These are phyloP conservation scores for Sporisorium exsertum DNA, from an alignment of 1,284 basidiomycete species.

Conservation along the genomic window DNA sequence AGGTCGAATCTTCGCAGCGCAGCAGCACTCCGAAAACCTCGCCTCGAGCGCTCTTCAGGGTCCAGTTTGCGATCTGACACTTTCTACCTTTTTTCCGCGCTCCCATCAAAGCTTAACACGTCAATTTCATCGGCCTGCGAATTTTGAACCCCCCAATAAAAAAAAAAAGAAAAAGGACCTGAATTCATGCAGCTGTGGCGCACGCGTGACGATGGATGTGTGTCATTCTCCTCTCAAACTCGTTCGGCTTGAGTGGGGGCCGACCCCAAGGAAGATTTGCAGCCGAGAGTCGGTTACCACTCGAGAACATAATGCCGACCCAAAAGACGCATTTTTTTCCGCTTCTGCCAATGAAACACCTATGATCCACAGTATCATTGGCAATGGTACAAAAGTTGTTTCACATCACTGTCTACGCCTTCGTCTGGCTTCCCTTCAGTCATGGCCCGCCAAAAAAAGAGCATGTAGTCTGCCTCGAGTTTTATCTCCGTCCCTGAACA, in stretches of 20 bases:
- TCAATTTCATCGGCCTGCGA: too few species aligned
- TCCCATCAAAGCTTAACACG: too few species aligned
- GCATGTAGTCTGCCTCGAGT: too few species aligned
- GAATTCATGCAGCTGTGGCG: slow-evolving; percentile 1
- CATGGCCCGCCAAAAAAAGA: too few species aligned
- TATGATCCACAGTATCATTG: too few species aligned
- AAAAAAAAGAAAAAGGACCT: too few species aligned
- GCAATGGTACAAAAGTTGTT: too few species aligned
- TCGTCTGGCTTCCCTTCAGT: not conserved
- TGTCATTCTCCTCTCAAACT: not conserved
- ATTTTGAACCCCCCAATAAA: not conserved
- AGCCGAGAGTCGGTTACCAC: not conserved
- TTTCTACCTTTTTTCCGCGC: too few species aligned
- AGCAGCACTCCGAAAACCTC: not conserved
- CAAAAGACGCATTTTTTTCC: too few species aligned
- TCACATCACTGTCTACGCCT: too few species aligned
- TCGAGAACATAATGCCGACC: too few species aligned
- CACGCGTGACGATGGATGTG: not conserved
- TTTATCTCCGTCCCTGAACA: not conserved
- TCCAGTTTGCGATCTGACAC: not conserved
- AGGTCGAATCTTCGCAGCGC: slow-evolving; percentile 1
- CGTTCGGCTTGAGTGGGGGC: not conserved
- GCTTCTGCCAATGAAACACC: too few species aligned
- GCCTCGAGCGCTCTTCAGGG: not conserved
- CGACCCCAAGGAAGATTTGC: not conserved